These are phyloP conservation scores for Diplodia sapinea DNA, from an alignment of 2,329 filamentous ascomycete genomes.

Conservation along the genomic window DNA sequence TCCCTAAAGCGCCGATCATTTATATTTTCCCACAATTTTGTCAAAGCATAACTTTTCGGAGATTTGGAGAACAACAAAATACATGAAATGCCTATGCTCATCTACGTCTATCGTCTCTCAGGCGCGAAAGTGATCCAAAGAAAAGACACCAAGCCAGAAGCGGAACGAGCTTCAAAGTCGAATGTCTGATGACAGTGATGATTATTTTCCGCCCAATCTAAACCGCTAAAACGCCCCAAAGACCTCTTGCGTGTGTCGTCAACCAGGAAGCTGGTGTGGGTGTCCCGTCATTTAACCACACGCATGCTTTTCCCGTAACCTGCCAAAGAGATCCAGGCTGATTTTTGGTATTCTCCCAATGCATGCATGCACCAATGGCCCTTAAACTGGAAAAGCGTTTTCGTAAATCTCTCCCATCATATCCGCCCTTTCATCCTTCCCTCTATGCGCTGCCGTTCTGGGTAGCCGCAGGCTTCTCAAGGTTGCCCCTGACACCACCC, in stretches of 20 bases:
- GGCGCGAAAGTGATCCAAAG: neutral
- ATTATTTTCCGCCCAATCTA: constrained; percentile 24
- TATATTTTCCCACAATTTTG: neutral
- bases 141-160: constrained; percentile 18
- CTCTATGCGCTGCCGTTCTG: constrained; percentile 31
- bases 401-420: neutral
- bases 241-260: constrained; percentile 12
- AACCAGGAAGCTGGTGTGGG: neutral
- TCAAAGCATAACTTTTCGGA: constrained; percentile 12
- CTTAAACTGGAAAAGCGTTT: constrained; percentile 4
- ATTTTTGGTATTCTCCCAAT: neutral
- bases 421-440: neutral
- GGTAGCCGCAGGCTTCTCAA: constrained; percentile 28
- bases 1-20: neutral
- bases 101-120: constrained; percentile 19
- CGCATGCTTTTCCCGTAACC: neutral
- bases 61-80: neutral
- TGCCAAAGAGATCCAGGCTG: neutral
- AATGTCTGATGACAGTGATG: constrained; percentile 17
- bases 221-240: constrained; percentile 26
- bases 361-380: constrained; percentile 9
- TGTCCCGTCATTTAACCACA: neutral
- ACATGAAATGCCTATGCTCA: neutral
- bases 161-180: constrained; percentile 9
- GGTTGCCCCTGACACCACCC: constrained; percentile 73